These are phyloP conservation scores for Cochlearia excelsa DNA, from an alignment of 345 rosid genomes.

Conservation along the genomic window DNA sequence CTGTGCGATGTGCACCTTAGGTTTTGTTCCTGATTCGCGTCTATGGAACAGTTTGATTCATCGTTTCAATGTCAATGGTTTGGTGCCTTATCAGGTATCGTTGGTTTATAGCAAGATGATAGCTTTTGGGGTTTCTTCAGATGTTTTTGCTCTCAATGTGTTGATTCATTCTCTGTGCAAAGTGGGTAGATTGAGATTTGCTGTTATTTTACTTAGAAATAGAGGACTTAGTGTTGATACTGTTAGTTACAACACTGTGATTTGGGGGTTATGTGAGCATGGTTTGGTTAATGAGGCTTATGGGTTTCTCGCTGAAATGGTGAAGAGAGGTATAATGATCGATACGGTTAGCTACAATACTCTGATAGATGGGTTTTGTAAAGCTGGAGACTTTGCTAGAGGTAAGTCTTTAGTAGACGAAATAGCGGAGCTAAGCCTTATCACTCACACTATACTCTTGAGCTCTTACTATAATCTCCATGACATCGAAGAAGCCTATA, in stretches of 20 bases:
- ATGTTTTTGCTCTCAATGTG: constrained; percentile 61
- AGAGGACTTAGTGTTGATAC: constrained; percentile 47
- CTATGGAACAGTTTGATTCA: constrained; percentile 61
- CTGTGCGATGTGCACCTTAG: constrained; percentile 53
- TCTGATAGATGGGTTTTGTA: constrained; percentile 77
- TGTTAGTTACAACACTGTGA: constrained; percentile 71
- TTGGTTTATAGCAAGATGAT: constrained; percentile 64
- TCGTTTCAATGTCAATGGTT: constrained; percentile 55
- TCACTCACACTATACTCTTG: constrained; percentile 65
- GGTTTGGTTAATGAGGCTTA: constrained; percentile 57
- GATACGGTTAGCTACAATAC: constrained; percentile 71
- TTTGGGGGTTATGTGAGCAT: constrained; percentile 73
- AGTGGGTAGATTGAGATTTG: constrained; percentile 54
- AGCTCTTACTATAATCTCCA: constrained; percentile 57
- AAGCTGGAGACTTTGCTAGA: constrained; percentile 56
- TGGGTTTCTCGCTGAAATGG: constrained; percentile 68
- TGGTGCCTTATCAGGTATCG: constrained; percentile 71
- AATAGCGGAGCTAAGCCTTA: constrained; percentile 54
- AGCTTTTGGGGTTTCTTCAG: constrained; percentile 53
- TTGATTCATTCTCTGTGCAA: constrained; percentile 82
- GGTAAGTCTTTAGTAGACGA: constrained; percentile 55
- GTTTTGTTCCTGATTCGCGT: constrained; percentile 45
- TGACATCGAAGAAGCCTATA: constrained; percentile 65
- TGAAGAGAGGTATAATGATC: constrained; percentile 51
- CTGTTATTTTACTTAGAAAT: constrained; percentile 53